Percentiles rank a stretch among this genome's conserved stretches.
Conservation (phyloP, 768 basidiomycete genomes). For the Termitomyces sp. region DNA sequence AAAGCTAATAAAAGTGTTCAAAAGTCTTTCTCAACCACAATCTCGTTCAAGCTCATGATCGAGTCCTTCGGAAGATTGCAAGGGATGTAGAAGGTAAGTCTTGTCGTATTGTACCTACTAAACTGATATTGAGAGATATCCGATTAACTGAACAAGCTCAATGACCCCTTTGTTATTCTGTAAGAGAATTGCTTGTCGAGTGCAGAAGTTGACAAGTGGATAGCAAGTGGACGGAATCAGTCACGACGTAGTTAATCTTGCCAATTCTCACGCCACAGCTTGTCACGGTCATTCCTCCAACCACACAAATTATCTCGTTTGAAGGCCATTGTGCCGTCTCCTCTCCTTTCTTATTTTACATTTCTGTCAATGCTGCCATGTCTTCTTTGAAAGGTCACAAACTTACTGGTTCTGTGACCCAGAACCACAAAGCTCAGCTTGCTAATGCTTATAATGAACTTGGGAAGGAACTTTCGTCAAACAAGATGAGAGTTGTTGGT, state of each 20-base stretch:
- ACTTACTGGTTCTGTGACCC: slow-evolving; percentile 53
- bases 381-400: slow-evolving; percentile 51
- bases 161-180: background rate
- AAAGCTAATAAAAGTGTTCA: no score
- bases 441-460: slow-evolving; percentile 96
- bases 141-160: no score
- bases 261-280: slow-evolving; percentile 13
- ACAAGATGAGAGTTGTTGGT: slow-evolving; percentile 86
- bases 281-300: slow-evolving; percentile 2
- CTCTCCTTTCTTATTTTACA: slow-evolving; percentile 29
- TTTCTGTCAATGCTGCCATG: slow-evolving; percentile 39
- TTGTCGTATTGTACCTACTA: no score
- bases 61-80: no score
- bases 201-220: background rate
- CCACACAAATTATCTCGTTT: slow-evolving; percentile 2
- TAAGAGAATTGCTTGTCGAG: background rate
- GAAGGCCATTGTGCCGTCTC: slow-evolving; percentile 28
- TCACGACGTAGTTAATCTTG: no score
- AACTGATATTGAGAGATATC: no score
- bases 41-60: no score
- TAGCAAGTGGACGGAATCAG: no score
- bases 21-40: no score
- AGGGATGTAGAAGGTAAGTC: no score
- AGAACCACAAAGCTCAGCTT: slow-evolving; percentile 85
- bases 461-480: slow-evolving; percentile 90